Evolutionary conservation across 2,329 filamentous ascomycete species (phyloP), one percentile per base, ranked within the genome.

Genomic region (Lachnellula cervina): DNA sequence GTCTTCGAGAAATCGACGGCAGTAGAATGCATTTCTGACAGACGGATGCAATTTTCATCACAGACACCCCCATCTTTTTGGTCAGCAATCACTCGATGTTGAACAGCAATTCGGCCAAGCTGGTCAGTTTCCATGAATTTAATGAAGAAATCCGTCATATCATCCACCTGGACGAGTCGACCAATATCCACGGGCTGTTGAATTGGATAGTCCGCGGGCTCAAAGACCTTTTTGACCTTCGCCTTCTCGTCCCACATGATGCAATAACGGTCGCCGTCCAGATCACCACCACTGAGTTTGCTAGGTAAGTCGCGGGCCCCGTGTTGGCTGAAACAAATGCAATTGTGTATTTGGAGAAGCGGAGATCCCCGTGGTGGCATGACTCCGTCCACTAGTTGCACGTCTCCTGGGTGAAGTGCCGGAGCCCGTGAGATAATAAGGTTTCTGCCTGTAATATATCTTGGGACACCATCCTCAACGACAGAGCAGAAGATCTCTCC

Each of bases 141-240:
- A n/a, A 95, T 77, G 60, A 96, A 94, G 70, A 93, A 94, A 11
- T 87, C 76, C 0, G 83, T 84, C 73, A 96, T 94, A 62, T 95
- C 89, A 0, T 80, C 69, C 2, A 71, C 70, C 1, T 70, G 71
- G 0, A 95, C 87, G 0, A 72, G 59, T 0, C 87, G 76, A 7
- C 78, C 76, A n/a, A 95, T 78, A 48, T 85, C 76, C 0, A 76
- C 58, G 0, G 87, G 81, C 0, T 62, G 16, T 0, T 81, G 75
- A 1, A 82, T 77, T 3, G 83, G 79, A 62, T 96, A 95, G 59
- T 90, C 82, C 0, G 90, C 89, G 0, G 90, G 82, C 1, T 3
- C 0, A n/a, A 76, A 82, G 0, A 72, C 74, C 0, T 56, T 64
- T 4, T 66, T 68, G 0, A 80, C 76, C 1, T 79, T 69, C 0